Evolutionary conservation across 352 stramenopile species (phyloP), one percentile per base, ranked within the genome.

Genomic region (Thalassiosira hispida): DNA sequence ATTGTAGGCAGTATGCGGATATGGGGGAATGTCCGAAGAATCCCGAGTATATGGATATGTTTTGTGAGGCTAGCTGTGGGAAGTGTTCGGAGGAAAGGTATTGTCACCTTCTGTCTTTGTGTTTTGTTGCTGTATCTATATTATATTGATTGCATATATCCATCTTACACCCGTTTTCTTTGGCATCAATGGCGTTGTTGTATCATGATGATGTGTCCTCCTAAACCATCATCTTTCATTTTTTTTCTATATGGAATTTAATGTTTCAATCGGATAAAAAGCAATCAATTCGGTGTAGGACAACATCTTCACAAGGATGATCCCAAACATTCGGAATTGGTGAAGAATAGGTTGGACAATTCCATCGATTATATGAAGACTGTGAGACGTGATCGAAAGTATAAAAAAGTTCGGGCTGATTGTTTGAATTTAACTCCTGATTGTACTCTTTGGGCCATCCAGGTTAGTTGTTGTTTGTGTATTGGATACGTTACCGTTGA

Each of bases 401-500:
- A 76, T 31, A 49, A 23, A 1, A 38, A 38, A 9, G 68, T 83
- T 20, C 60, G 59, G 14, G 40, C 40, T 31, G 66, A 66, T 52
- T 83, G 75, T 64, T 40, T 61, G 23, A 81, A 84, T 52, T 16
- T 12, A 2, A 22, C 73, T 64, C 16, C 49, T 1, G 44, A 75
- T 42, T 84, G 77, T 49, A 64, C 56, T 1, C 77, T 73, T 42
- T 84, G 77, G 77, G 74, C 72, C 0, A 40, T 51, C 0, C 22
- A 57, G 1, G 49, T 57, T 18, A 57, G 22, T n/a, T 49, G 6
- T 16, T 49, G 9, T 49, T 16, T 49, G 9, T 2, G 11, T 49
- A 16, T 49, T 16, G 6, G 31, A 3, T 38, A 3, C 31, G n/a
- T n/a, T n/a, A n/a, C n/a, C n/a, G n/a, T n/a, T n/a, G n/a, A n/a